A percentile compares a stretch with the other conserved stretches of the same genome.
Conservation (phyloP, 352 stramenopile genomes). For the Phytophthora kernoviae region DNA sequence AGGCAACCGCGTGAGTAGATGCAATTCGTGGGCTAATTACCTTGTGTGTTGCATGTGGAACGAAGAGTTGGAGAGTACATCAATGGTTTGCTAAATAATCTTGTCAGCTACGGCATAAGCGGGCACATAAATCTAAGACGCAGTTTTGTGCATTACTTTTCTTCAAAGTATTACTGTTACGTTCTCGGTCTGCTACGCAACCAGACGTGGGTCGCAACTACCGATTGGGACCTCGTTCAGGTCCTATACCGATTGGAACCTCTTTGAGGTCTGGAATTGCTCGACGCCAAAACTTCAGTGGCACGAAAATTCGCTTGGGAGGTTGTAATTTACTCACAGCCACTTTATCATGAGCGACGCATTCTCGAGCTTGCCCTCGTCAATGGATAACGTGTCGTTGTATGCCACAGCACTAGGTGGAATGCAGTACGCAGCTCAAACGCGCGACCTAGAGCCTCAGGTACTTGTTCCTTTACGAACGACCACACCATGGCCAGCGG, state of each 20-base stretch:
- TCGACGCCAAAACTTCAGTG: background rate
- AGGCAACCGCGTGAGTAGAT: background rate
- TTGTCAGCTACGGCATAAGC: too few species aligned
- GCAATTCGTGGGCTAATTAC: too few species aligned
- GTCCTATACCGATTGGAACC: too few species aligned
- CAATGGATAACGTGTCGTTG: slow-evolving; percentile 58
- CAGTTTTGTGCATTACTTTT: slow-evolving; percentile 26
- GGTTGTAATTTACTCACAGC: slow-evolving; percentile 28
- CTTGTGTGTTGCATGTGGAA: background rate
- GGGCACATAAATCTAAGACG: slow-evolving; percentile 12
- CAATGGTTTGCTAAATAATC: background rate
- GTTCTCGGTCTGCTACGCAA: background rate
- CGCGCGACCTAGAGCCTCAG: slow-evolving; percentile 61
- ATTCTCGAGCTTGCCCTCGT: slow-evolving; percentile 74
- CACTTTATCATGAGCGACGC: slow-evolving; percentile 83
- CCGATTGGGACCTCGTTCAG: too few species aligned
- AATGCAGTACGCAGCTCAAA: slow-evolving; percentile 82
- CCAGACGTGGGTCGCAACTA: too few species aligned
- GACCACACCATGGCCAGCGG: slow-evolving; percentile 63
- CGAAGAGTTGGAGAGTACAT: background rate
- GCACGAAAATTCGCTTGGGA: background rate
- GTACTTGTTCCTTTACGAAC: slow-evolving; percentile 79
- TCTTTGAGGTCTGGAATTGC: too few species aligned
- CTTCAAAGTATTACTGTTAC: slow-evolving; percentile 5
- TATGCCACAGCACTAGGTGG: slow-evolving; percentile 58